These are phyloP conservation scores for Verticillium longisporum DNA, from an alignment of 2,329 filamentous ascomycete genomes.

Conservation along the genomic window DNA sequence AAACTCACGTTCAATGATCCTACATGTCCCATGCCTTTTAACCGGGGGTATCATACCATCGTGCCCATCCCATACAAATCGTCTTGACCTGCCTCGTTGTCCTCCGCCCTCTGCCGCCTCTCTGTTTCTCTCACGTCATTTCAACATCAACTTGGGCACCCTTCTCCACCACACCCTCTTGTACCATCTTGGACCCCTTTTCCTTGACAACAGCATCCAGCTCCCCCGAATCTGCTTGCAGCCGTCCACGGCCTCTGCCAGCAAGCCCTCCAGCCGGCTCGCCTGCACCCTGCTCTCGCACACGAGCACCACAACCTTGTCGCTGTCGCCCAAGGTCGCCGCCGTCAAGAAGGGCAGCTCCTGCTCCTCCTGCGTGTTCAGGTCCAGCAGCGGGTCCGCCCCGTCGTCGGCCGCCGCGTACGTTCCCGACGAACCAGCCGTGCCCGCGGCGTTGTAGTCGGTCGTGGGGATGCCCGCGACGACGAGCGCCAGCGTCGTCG, in stretches of 20 bases:
- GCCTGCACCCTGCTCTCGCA: constrained; percentile 88
- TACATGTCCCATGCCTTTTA: neutral
- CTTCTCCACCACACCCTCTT: constrained; percentile 44
- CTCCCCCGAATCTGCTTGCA: constrained; percentile 73
- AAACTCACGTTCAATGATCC: neutral
- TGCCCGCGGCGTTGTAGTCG: constrained; percentile 84
- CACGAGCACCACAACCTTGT: constrained; percentile 70
- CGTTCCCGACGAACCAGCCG: constrained; percentile 70
- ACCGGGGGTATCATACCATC: neutral
- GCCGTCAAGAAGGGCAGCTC: constrained; percentile 87
- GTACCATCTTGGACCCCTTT: constrained; percentile 59
- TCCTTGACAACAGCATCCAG: constrained; percentile 73
- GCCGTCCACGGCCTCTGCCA: constrained; percentile 85
- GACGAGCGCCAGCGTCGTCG: constrained; percentile 81
- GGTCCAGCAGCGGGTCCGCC: constrained; percentile 72
- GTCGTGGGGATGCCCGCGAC: constrained; percentile 95
- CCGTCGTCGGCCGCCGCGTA: constrained; percentile 58
- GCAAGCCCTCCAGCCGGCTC: constrained; percentile 78
- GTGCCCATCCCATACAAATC: neutral
- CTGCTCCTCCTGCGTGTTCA: constrained; percentile 74
- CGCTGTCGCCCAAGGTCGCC: constrained; percentile 66
- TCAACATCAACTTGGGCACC: constrained; percentile 44
- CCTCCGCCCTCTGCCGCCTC: constrained; percentile 3
- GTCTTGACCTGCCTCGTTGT: constrained; percentile 1
- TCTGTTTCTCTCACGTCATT: constrained; percentile 17